Evolutionary conservation across 352 stramenopile species (phyloP), one percentile per base, ranked within the genome.

Genomic region (Phytophthora nicotianae): DNA sequence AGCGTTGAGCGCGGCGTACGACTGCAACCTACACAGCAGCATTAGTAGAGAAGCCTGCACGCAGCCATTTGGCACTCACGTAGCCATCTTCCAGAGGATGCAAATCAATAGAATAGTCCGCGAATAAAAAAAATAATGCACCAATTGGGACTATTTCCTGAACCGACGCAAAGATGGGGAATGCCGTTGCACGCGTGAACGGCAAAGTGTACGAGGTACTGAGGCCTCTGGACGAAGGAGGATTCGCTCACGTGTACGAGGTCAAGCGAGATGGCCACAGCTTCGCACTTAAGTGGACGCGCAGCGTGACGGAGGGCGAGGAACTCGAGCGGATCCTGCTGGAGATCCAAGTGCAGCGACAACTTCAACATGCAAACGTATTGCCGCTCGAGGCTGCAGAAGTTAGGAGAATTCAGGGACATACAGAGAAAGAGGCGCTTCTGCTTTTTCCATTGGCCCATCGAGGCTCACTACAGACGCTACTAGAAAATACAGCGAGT

Each of bases 281-380:
- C 29, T 77, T 77, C 21, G 88, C 86, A 47, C 72, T 95, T 32
- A 96, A 96, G 52, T 85, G 75, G 75, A 77, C 69, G 58, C 70
- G 81, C 54, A 70, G 70, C 37, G 61, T 88, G 57, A 57, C 72
- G 23, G 81, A 89, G 26, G 49, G 52, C 47, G 86, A 91, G 54
- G 67, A 89, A 17, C 52, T 91, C 21, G 62, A 78, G 66, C 75
- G 86, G 5, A 57, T 89, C 49, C 64, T 86, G 48, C 65, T 89
- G 19, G 86, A 96, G 68, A 80, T 96, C 48, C 65, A 80, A 54
- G 74, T 94, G 51, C 82, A 93, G 58, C 65, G 77, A 19, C 63
- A 62, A 32, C 61, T 96, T 23, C 70, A 69, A 48, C 79, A 92
- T 59, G 60, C 51, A 0, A 82, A 94, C 48, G 62, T 75, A 16